A percentile compares a stretch with the other conserved stretches of the same genome.
phyloP scores from a whole-genome alignment of 768 basidiomycete genomes.

The Tremella mesenterica region DNA sequence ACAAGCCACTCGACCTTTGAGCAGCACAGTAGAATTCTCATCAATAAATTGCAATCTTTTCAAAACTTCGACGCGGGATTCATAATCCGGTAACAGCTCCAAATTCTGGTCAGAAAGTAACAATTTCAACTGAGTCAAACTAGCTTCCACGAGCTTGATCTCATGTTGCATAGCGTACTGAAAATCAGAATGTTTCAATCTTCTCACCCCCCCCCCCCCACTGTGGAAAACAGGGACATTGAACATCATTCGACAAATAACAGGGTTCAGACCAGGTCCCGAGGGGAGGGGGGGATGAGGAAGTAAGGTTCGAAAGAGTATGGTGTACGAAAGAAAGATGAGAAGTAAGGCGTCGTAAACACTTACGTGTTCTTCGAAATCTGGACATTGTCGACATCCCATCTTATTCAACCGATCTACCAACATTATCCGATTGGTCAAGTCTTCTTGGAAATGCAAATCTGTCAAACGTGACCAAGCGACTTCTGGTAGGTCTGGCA shows the following conservation, averaged over 20 bases:
- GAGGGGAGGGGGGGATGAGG: no score
- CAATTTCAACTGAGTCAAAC: conserved; percentile 67
- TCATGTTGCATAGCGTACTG: conserved; percentile 72
- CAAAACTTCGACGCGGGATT: conserved; percentile 82
- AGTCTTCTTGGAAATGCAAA: conserved; percentile 82
- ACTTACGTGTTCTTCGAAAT: conserved; percentile 71
- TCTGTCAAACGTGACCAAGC: conserved; percentile 75
- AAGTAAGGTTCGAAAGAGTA: no score
- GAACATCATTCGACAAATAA: no score
- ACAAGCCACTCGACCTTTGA: conserved; percentile 96
- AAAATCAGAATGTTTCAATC: not conserved
- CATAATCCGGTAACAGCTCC: conserved; percentile 92
- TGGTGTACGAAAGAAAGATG: no score
- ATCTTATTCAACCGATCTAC: conserved; percentile 47
- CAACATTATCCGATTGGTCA: conserved; percentile 56
- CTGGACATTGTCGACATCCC: conserved; percentile 55
- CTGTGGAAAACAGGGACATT: not conserved
- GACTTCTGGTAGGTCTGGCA: conserved; percentile 56
- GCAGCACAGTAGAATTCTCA: conserved; percentile 84
- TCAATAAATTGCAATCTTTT: conserved; percentile 89
- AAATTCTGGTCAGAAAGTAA: conserved; percentile 93
- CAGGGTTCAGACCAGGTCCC: no score
- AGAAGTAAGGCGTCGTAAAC: not conserved
- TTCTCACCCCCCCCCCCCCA: no score
- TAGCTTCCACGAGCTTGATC: conserved; percentile 62